These are phyloP conservation scores for Metschnikowia baotianmanensis DNA, from an alignment of 805 yeast genomes.

Conservation along the genomic window DNA sequence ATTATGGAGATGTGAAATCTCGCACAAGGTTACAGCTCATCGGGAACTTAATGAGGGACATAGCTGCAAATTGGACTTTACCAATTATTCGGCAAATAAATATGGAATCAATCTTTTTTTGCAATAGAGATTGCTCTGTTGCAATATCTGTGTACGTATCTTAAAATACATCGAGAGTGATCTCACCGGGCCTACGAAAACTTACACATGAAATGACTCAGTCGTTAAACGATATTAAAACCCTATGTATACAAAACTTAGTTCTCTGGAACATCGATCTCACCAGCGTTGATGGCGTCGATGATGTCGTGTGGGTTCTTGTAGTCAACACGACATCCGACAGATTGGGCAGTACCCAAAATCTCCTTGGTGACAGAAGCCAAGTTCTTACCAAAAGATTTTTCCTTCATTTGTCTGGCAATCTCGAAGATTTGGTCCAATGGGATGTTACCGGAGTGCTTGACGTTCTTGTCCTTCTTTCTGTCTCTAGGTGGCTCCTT, in stretches of 20 bases:
- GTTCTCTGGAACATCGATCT: conserved; percentile 88
- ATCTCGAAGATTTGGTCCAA: conserved; percentile 94
- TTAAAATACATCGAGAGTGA: too few species aligned
- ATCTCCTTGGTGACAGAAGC: conserved; percentile 98
- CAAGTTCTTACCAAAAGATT: conserved; percentile 96
- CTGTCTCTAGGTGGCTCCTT: conserved; percentile 99
- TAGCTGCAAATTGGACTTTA: too few species aligned
- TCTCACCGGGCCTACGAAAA: background rate
- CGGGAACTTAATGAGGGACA: too few species aligned
- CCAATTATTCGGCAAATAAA: too few species aligned
- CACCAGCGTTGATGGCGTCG: conserved; percentile 98
- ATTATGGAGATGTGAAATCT: too few species aligned
- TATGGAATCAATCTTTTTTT: too few species aligned
- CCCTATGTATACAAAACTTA: conserved; percentile 43
- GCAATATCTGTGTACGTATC: too few species aligned
- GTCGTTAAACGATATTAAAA: conserved; percentile 36
- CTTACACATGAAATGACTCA: conserved; percentile 9
- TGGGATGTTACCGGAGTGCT: conserved; percentile 98
- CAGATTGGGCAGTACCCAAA: conserved; percentile 99
- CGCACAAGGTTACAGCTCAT: too few species aligned
- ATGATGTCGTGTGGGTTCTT: conserved; percentile 99
- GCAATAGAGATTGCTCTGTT: too few species aligned
- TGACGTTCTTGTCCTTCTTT: conserved; percentile 99
- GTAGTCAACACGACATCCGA: conserved; percentile 99
- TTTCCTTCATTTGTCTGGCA: conserved; percentile 96